These are phyloP conservation scores for Nitzschia inconspicua DNA, from an alignment of 108 stramenopile genomes.

Conservation along the genomic window DNA sequence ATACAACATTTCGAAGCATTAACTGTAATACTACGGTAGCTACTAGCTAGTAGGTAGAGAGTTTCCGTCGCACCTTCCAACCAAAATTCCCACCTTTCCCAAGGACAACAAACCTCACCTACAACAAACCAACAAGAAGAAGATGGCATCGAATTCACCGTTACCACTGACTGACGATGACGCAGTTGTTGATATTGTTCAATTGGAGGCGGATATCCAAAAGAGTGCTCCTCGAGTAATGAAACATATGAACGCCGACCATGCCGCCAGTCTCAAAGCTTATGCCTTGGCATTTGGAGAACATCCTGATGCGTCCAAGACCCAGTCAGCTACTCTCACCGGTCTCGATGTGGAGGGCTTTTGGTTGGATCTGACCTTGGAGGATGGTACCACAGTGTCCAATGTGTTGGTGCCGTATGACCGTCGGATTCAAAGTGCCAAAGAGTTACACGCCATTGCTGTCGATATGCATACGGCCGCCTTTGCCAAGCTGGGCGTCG, in stretches of 20 bases:
- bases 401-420: constrained; percentile 8
- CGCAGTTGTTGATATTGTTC: no score
- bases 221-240: constrained; percentile 10
- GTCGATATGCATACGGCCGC: not conserved
- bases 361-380: not conserved
- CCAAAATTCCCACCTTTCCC: no score
- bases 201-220: constrained; percentile 3
- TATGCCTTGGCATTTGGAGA: constrained; percentile 4
- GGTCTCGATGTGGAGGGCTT: not conserved
- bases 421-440: not conserved
- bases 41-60: no score
- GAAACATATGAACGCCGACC: constrained; percentile 16
- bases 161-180: no score
- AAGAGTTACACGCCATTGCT: not conserved
- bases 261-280: constrained; percentile 1
- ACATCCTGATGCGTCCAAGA: no score
- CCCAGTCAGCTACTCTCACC: not conserved
- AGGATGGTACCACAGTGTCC: not conserved
- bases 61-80: no score
- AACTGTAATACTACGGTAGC: no score
- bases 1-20: no score
- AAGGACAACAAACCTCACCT: no score
- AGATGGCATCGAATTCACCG: no score
- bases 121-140: no score
- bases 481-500: constrained; percentile 1